These are phyloP conservation scores for Rhododendron ferrugineum DNA, from an alignment of 148 eudicot genomes.

Conservation along the genomic window DNA sequence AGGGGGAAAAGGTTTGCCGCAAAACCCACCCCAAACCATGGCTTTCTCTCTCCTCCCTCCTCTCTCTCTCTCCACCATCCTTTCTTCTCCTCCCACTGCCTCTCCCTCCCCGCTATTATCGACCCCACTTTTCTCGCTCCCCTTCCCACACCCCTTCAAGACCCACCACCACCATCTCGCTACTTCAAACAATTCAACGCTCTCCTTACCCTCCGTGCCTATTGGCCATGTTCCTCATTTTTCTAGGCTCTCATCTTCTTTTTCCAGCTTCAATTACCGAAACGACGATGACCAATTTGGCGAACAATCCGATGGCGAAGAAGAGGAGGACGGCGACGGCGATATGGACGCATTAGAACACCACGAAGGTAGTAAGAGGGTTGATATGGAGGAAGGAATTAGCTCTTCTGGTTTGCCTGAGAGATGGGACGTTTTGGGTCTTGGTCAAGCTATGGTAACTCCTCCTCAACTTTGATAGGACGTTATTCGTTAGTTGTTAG, in stretches of 20 bases:
- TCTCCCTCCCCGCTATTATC: background rate
- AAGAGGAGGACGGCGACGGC: constrained; percentile 30
- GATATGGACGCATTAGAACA: constrained; percentile 8
- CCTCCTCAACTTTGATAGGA: background rate
- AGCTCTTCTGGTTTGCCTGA: constrained; percentile 33
- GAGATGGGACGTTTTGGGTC: constrained; percentile 87
- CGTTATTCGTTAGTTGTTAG: no score
- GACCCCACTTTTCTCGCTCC: constrained; percentile 9
- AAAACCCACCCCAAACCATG: background rate
- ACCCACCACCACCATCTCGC: constrained; percentile 4
- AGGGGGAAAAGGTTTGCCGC: background rate
- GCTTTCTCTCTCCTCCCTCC: constrained; percentile 22
- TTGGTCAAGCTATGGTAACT: constrained; percentile 97
- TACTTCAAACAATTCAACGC: background rate
- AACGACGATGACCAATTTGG: constrained; percentile 9
- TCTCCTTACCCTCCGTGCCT: constrained; percentile 8
- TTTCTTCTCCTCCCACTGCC: background rate
- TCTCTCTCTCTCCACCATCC: background rate
- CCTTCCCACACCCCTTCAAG: background rate
- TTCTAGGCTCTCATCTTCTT: background rate
- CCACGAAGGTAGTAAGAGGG: background rate
- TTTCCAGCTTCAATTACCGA: constrained; percentile 6
- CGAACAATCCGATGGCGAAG: constrained; percentile 28
- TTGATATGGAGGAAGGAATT: constrained; percentile 6
- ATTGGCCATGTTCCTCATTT: background rate